Percentiles rank a stretch among this genome's conserved stretches.
Conservation (phyloP, 1,284 basidiomycete genomes). For the Sanguinoderma infundibulare region DNA sequence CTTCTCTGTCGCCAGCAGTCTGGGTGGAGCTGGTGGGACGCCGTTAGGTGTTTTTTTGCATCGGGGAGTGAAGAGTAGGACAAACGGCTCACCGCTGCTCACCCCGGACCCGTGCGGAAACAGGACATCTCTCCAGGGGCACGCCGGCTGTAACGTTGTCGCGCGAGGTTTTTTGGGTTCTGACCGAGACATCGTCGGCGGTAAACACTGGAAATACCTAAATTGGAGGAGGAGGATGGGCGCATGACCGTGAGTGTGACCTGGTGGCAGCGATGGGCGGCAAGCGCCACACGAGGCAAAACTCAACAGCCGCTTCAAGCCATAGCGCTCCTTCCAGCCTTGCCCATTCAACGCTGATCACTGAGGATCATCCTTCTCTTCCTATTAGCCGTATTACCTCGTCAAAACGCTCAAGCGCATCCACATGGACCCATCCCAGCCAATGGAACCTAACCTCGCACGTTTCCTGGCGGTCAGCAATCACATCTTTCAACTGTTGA, state of each 20-base stretch:
- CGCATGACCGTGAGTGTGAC: slow-evolving; percentile 22
- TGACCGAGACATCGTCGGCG: neutral
- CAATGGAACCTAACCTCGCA: slow-evolving; percentile 20
- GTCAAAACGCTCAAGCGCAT: neutral
- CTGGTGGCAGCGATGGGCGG: neutral
- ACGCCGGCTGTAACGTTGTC: neutral
- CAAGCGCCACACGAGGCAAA: neutral
- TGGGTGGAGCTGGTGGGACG: neutral
- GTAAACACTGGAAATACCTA: neutral
- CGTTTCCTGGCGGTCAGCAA: slow-evolving; percentile 32
- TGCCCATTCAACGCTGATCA: no score
- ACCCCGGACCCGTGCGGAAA: neutral
- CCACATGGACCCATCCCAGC: slow-evolving; percentile 4
- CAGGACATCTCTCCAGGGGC: neutral
- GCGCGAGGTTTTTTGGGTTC: neutral
- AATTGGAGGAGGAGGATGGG: slow-evolving; percentile 3
- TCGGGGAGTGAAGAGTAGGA: neutral
- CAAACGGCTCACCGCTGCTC: neutral
- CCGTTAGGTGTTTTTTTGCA: neutral
- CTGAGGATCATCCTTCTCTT: neutral
- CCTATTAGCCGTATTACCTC: neutral
- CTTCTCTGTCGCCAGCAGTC: neutral
- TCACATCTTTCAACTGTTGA: no score
- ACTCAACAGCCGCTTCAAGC: neutral
- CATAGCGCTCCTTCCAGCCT: no score